A percentile compares a stretch with the other conserved stretches of the same genome.
phyloP scores from a whole-genome alignment of 202 grass and related monocot genomes.

The Tripidium arundinaceum region DNA sequence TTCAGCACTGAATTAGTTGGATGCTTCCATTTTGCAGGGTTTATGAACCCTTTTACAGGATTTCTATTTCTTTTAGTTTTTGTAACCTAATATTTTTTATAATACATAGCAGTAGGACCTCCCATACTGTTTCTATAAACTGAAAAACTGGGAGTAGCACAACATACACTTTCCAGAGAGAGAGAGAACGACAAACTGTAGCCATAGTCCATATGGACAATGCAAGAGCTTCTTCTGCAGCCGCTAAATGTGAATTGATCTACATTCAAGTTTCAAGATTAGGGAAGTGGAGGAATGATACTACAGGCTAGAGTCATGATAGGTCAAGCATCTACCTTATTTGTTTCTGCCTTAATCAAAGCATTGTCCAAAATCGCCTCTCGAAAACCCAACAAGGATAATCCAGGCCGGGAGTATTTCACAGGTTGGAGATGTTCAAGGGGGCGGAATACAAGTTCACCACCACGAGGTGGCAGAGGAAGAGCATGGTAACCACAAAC shows the following conservation, averaged over 20 bases:
- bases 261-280: conserved; percentile 43
- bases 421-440: conserved; percentile 86
- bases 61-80: background rate
- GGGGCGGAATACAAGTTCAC: conserved; percentile 87
- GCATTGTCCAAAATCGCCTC: conserved; percentile 34
- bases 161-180: conserved; percentile 90
- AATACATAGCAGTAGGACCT: background rate
- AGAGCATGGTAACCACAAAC: conserved; percentile 95
- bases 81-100: background rate
- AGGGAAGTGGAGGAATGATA: conserved; percentile 17
- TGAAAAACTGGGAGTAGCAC: background rate
- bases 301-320: conserved; percentile 1
- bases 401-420: conserved; percentile 63
- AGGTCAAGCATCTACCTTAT: conserved; percentile 48
- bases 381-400: conserved; percentile 59
- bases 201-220: conserved; percentile 85
- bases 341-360: conserved; percentile 44
- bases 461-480: conserved; percentile 67
- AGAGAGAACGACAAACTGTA: conserved; percentile 79
- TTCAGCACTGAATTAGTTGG: background rate
- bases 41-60: background rate
- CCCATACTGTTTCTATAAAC: background rate
- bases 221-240: conserved; percentile 91
- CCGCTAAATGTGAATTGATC: conserved; percentile 59
- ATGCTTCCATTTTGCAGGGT: background rate